These are phyloP conservation scores for Carpinus viminea DNA, from an alignment of 306 rosid species.

Conservation along the genomic window DNA sequence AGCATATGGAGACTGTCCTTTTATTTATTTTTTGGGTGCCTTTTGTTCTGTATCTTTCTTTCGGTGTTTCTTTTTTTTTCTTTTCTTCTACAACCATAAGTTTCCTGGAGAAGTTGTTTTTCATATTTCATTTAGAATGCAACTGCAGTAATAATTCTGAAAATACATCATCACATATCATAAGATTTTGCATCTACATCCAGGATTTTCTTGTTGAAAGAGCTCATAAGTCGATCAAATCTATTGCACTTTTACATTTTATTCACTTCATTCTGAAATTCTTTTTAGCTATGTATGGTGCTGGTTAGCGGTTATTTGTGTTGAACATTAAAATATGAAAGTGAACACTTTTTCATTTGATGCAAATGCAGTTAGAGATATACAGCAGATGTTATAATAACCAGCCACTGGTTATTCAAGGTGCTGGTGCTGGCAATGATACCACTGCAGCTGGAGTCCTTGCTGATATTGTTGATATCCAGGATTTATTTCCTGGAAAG, in stretches of 20 bases:
- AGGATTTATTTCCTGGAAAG: constrained; percentile 64
- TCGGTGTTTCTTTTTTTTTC: no score
- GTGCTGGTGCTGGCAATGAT: constrained; percentile 98
- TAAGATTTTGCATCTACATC: not conserved
- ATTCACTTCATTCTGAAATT: constrained; percentile 6
- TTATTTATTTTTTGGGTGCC: not conserved
- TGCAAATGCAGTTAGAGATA: constrained; percentile 72
- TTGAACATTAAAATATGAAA: not conserved
- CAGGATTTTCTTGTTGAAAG: not conserved
- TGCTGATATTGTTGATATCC: constrained; percentile 89
- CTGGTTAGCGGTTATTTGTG: not conserved
- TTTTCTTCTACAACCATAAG: not conserved
- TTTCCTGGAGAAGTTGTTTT: not conserved
- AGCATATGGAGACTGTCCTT: not conserved
- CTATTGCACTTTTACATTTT: not conserved
- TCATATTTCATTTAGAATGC: not conserved
- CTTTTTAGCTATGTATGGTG: not conserved
- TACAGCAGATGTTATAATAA: constrained; percentile 72
- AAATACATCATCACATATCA: not conserved
- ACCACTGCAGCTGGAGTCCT: constrained; percentile 96
- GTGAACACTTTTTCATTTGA: constrained; percentile 13
- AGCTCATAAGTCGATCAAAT: no score
- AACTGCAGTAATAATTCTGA: not conserved
- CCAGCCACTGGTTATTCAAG: constrained; percentile 90
- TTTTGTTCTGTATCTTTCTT: not conserved